phyloP scores from a whole-genome alignment of 495 filamentous ascomycete genomes.

The Jackrogersella minutella region DNA sequence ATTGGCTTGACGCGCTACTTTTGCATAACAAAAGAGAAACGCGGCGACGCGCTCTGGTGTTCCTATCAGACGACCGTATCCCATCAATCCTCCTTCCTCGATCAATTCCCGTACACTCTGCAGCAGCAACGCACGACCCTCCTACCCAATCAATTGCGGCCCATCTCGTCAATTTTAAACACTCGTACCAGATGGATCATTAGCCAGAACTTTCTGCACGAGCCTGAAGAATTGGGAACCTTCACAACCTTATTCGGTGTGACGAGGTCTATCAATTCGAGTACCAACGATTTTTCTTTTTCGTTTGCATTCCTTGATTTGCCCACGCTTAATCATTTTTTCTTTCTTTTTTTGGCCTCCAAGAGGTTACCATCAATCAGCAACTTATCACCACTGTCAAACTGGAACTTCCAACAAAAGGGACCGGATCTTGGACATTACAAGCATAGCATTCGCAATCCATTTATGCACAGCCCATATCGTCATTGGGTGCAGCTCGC shows the following conservation, averaged over 20 bases:
- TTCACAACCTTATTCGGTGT: slow-evolving; percentile 7
- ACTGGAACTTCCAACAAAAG: slow-evolving; percentile 15
- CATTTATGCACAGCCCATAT: slow-evolving; percentile 19
- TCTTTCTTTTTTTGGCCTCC: too few species aligned
- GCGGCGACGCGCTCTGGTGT: slow-evolving; percentile 26
- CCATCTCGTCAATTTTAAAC: slow-evolving; percentile 40
- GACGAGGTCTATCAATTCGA: slow-evolving; percentile 11
- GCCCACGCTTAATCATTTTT: background rate
- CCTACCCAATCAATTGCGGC: slow-evolving; percentile 36
- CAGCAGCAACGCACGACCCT: slow-evolving; percentile 20
- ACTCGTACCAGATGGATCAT: slow-evolving; percentile 35
- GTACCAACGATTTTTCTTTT: slow-evolving; percentile 8
- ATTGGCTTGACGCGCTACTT: slow-evolving; percentile 30
- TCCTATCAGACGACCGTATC: slow-evolving; percentile 23
- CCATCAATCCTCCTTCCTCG: background rate
- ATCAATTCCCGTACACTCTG: slow-evolving; percentile 27
- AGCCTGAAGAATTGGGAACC: slow-evolving; percentile 16
- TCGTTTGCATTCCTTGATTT: background rate
- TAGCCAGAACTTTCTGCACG: slow-evolving; percentile 25
- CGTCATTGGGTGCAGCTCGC: slow-evolving; percentile 20
- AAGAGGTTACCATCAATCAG: too few species aligned
- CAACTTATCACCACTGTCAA: slow-evolving; percentile 8
- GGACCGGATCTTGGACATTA: slow-evolving; percentile 6
- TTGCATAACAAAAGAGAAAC: slow-evolving; percentile 35
- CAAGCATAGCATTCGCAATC: slow-evolving; percentile 19